Base-by-base conservation (phyloP, 805 yeast genomes). In the Pichia deserticola region DNA sequence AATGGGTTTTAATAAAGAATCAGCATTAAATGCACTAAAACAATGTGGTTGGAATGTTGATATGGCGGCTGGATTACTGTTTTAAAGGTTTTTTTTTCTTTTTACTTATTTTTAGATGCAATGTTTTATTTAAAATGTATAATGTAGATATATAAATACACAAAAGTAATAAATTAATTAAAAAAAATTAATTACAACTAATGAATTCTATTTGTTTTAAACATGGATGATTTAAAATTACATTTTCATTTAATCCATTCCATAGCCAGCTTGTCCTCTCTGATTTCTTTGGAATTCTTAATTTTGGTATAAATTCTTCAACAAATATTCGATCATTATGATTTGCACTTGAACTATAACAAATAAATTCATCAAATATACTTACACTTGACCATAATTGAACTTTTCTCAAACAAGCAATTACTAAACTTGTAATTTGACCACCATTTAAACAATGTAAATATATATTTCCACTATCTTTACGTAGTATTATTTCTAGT, bases 381-480 rank as follows among this genome's bases (percentile, higher is more conserved):
- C 97, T 83, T 3, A 89, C 87, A 7, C 86, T 77, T 9, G 93
- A 83, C 99, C 99, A 93, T 57, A 84, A 80, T 29, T 88, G 85
- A 20, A 86, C 68, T 57, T 86, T 86, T 36, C 99, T 68, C 37
- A 89, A 68, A 62, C 97, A 89, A 5, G 97, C 98, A 28, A 92
- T 77, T 1, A 88, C 80, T 42, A 93, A 70, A 28, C 92, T 79
- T 0, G 96, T 87, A 2, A 87, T 84, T 55, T 88, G 89, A 9
- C 95, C 89, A 0, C 97, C 98, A 61, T 89, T 90, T 29, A 82
- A 69, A 64, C 98, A 92, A 65, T 92, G 97, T 5, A 92, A 64
- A 62, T 86, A 90, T 2, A 85, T 70, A 0, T 97, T 96, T 10
- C 82, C 77, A 54, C 74, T 69, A 20, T 76, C 74, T 28, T 72